phyloP scores from a whole-genome alignment of 257 asterid species.

The Rubia yunnanensis region DNA sequence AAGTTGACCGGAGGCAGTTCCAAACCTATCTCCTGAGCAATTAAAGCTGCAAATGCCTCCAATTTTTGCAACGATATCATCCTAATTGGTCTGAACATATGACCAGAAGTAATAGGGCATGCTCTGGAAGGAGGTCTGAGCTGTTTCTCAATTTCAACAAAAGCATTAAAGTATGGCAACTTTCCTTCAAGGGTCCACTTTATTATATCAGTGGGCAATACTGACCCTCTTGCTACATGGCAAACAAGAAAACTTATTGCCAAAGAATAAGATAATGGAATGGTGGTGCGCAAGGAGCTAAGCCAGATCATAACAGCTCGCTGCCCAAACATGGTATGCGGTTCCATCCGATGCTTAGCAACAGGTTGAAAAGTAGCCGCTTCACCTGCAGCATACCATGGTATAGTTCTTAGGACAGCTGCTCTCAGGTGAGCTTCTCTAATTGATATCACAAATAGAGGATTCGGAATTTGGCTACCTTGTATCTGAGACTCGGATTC shows the following conservation, averaged over 20 bases:
- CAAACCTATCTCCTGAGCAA: slow-evolving; percentile 51
- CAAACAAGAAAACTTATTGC: slow-evolving; percentile 67
- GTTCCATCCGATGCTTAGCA: slow-evolving; percentile 34
- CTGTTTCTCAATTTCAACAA: slow-evolving; percentile 45
- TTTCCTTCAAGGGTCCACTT: slow-evolving; percentile 76
- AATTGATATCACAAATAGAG: too few species aligned
- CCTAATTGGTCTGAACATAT: slow-evolving; percentile 58
- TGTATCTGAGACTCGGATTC: slow-evolving; percentile 53
- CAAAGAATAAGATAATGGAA: slow-evolving; percentile 51
- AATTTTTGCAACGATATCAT: slow-evolving; percentile 50
- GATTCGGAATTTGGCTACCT: slow-evolving; percentile 32
- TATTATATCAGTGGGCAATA: slow-evolving; percentile 61
- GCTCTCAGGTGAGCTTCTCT: too few species aligned
- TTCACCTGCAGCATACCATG: slow-evolving; percentile 34
- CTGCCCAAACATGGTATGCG: slow-evolving; percentile 48
- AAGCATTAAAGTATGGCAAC: slow-evolving; percentile 72
- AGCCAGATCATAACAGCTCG: slow-evolving; percentile 55
- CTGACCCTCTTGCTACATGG: slow-evolving; percentile 65
- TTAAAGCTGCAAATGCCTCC: slow-evolving; percentile 57
- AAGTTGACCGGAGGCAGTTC: slow-evolving; percentile 75
- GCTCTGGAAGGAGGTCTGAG: slow-evolving; percentile 47
- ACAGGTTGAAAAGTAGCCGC: slow-evolving; percentile 23
- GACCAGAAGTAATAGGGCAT: slow-evolving; percentile 44
- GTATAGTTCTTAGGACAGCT: too few species aligned
- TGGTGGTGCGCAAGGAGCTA: slow-evolving; percentile 34